Evolutionary conservation across 2,329 filamentous ascomycete species (phyloP).

Genomic region (Cryphonectria nitschkei): DNA sequence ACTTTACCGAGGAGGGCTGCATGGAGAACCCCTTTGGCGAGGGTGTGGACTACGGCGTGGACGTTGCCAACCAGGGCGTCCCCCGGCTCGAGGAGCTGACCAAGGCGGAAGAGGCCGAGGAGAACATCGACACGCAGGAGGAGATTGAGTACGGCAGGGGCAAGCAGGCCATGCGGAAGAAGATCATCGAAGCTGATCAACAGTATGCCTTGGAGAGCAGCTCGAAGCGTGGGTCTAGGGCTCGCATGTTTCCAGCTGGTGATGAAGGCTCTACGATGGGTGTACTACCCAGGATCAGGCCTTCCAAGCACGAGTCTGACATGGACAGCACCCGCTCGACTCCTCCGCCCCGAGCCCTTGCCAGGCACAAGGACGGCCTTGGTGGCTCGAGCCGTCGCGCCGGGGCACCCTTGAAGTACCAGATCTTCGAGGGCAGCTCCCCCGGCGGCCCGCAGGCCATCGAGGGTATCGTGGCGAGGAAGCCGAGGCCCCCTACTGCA

Average conservation of each 20-base stretch:
- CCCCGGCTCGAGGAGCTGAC: constrained; percentile 69
- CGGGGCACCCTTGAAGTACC: constrained; percentile 59
- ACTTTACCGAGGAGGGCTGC: constrained; percentile 87
- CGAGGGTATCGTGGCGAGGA: constrained; percentile 60
- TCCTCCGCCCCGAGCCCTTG: constrained; percentile 49
- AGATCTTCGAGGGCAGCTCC: constrained; percentile 64
- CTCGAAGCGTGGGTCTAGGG: constrained; percentile 56
- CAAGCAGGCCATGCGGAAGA: constrained; percentile 74
- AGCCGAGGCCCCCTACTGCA: constrained; percentile 76
- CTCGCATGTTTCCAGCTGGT: constrained; percentile 34
- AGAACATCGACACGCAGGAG: constrained; percentile 75
- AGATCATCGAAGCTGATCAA: constrained; percentile 76
- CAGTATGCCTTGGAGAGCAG: constrained; percentile 67
- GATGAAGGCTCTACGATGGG: constrained; percentile 58
- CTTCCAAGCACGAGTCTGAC: constrained; percentile 64
- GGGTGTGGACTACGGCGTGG: constrained; percentile 66
- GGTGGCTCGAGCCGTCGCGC: constrained; percentile 46
- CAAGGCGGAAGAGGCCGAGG: constrained; percentile 64
- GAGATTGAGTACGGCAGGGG: constrained; percentile 72
- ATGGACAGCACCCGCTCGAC: constrained; percentile 57
- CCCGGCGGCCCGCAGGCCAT: constrained; percentile 57
- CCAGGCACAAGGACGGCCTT: constrained; percentile 40
- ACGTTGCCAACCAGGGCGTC: constrained; percentile 70
- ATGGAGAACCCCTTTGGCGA: constrained; percentile 87
- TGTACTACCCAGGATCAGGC: constrained; percentile 65